Percentiles rank a stretch among this genome's conserved stretches.
Conservation (phyloP, 306 rosid genomes). For the Vachellia pachyceras region DNA sequence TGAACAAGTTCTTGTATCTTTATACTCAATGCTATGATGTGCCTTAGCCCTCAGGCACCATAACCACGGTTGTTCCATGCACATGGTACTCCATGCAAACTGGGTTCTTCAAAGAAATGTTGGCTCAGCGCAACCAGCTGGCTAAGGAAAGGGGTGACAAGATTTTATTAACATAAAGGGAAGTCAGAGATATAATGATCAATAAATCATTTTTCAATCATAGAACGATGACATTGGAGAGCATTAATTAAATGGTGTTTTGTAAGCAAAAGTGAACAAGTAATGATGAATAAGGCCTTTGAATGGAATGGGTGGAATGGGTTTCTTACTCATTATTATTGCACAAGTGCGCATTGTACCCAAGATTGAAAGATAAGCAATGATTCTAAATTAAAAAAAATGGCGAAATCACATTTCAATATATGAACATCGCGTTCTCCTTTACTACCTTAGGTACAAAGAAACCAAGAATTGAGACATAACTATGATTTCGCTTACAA, state of each 20-base stretch:
- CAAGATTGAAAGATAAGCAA: slow-evolving; percentile 60
- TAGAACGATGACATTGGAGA: not conserved
- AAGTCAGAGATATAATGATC: too few relatives aligned
- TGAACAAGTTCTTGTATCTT: too few relatives aligned
- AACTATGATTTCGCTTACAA: slow-evolving; percentile 81
- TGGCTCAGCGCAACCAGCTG: too few relatives aligned
- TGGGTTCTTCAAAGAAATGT: too few relatives aligned
- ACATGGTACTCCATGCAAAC: too few relatives aligned
- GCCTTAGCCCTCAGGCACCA: too few relatives aligned
- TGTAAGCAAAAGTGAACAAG: not conserved
- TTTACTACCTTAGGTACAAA: slow-evolving; percentile 75
- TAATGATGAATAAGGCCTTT: not conserved
- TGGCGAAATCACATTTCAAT: slow-evolving; percentile 49
- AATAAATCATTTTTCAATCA: not conserved
- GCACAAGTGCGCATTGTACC: not conserved
- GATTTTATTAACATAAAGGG: too few relatives aligned
- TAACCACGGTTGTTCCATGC: too few relatives aligned
- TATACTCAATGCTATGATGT: too few relatives aligned
- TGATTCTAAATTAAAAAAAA: slow-evolving; percentile 41
- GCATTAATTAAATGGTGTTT: not conserved
- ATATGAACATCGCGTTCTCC: slow-evolving; percentile 42
- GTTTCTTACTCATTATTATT: not conserved
- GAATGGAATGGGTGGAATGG: not conserved
- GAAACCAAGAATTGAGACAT: slow-evolving; percentile 93
- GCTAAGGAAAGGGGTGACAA: too few relatives aligned